Conservation (phyloP, 225 moss, liverwort and hornwort species). For the Straminergon stramineum region DNA sequence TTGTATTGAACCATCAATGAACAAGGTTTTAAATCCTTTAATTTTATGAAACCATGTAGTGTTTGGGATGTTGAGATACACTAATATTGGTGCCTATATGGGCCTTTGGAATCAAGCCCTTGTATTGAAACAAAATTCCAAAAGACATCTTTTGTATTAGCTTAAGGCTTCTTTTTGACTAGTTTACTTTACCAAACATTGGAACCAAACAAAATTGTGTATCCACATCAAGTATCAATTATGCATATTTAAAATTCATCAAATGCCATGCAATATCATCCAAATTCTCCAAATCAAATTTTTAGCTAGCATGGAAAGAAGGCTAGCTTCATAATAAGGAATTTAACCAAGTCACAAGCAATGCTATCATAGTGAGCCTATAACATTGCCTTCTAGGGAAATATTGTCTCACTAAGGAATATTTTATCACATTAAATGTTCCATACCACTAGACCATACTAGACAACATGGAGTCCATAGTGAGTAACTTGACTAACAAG, state of each 20-base stretch:
- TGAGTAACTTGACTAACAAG: background rate
- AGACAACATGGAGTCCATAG: background rate
- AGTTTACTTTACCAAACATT: background rate
- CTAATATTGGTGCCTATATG: background rate
- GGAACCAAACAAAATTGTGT: background rate
- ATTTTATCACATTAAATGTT: background rate
- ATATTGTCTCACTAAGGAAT: background rate
- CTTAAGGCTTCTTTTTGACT: background rate
- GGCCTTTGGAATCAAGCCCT: background rate
- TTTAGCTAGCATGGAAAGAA: rapidly evolving
- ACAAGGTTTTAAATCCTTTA: background rate
- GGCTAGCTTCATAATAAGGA: background rate
- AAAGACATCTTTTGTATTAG: background rate
- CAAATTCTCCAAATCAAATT: background rate
- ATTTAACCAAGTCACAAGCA: background rate
- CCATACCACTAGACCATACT: rapidly evolving
- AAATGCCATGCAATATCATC: rapidly evolving
- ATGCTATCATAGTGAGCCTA: background rate
- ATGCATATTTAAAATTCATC: rapidly evolving
- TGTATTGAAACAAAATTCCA: background rate
- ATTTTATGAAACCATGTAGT: background rate
- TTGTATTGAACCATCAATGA: background rate
- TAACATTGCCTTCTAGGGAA: rapidly evolving
- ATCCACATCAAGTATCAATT: background rate
- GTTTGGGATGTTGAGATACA: background rate